Evolutionary conservation across 306 rosid species (phyloP), one percentile per base, ranked within the genome.

Genomic region (Quercus robur): DNA sequence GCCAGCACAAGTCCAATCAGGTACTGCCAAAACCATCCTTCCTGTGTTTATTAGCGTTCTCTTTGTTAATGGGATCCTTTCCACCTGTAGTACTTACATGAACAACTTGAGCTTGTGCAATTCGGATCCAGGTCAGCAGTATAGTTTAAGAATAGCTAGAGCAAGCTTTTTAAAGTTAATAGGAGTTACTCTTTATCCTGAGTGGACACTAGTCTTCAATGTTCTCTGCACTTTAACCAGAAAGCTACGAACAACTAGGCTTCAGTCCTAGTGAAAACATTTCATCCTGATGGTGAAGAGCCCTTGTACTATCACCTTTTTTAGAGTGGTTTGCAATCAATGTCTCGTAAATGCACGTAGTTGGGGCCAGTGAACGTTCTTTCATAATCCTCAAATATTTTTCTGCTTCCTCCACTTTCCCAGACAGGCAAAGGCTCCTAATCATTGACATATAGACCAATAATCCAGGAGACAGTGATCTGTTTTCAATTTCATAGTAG

Each of bases 401-500:
- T 61, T 91, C 94, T 1, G 94, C 97, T 52, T 90, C 93, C 71
- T 83, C 94, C 81, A 84, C 14, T 83, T 86, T 90, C 19, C 97
- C 91, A 67, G 77, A 69, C 4, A 77, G 76, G 64, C 91, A 90
- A 55, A 89, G 84, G 86, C 90, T 83, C 85, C 33, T 78, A 80
- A 91, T 82, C 77, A 93, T 59, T 0, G 90, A 58, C 0, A 71
- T 72, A 38, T 82, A 92, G 75, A 90, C 87, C 18, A 81, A 71
- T 41, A 86, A 52, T 46, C 94, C 94, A 44, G 97, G 94, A 81
- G 83, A 74, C 17, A 91, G 21, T 12, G 84, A 85, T 77, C 75
- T 87, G 56, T 83, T 76, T 82, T 85, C 94, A 97, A 91, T 88
- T 76, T 93, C 97, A 62, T 87, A 85, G 85, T 86, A 94, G 56